phyloP scores from a whole-genome alignment of 2,329 filamentous ascomycete genomes.

The Aureobasidium sp. region DNA sequence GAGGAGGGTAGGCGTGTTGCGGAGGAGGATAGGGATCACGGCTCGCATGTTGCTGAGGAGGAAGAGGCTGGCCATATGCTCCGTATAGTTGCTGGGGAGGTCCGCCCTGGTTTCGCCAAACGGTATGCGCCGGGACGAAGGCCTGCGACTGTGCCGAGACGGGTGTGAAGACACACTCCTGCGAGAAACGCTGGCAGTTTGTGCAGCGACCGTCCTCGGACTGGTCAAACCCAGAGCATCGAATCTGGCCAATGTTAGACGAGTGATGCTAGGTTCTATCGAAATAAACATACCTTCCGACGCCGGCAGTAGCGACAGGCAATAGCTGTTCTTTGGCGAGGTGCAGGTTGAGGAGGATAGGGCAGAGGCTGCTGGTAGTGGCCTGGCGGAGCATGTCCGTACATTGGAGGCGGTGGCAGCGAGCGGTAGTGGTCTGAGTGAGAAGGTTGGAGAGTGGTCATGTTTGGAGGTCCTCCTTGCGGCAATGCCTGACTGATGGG shows the following conservation, averaged over 20 bases:
- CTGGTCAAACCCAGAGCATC: slow-evolving; percentile 67
- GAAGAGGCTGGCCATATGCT: slow-evolving; percentile 45
- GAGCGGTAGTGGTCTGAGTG: slow-evolving; percentile 40
- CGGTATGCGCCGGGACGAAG: slow-evolving; percentile 65
- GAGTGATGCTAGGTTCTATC: background rate
- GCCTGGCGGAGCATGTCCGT: slow-evolving; percentile 31
- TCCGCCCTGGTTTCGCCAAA: slow-evolving; percentile 43
- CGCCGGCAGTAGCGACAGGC: slow-evolving; percentile 54
- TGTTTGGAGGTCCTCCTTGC: slow-evolving; percentile 32
- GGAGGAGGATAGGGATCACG: slow-evolving; percentile 24
- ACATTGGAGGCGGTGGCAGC: slow-evolving; percentile 41
- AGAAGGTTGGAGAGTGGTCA: slow-evolving; percentile 40
- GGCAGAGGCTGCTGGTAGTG: slow-evolving; percentile 36
- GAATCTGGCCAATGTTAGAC: slow-evolving; percentile 48
- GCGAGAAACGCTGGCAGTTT: slow-evolving; percentile 67
- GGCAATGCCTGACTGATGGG: slow-evolving; percentile 29
- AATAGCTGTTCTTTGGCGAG: slow-evolving; percentile 54
- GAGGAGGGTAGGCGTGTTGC: slow-evolving; percentile 16
- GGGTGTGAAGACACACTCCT: slow-evolving; percentile 71
- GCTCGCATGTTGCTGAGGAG: slow-evolving; percentile 29
- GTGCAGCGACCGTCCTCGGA: slow-evolving; percentile 65
- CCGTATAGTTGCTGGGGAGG: slow-evolving; percentile 44
- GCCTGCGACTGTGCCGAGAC: slow-evolving; percentile 68
- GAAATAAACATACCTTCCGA: slow-evolving; percentile 44
- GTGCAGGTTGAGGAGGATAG: slow-evolving; percentile 44